Evolutionary conservation across 1,284 basidiomycete genomes (phyloP).

Genomic region (Cryptococcus sp.): DNA sequence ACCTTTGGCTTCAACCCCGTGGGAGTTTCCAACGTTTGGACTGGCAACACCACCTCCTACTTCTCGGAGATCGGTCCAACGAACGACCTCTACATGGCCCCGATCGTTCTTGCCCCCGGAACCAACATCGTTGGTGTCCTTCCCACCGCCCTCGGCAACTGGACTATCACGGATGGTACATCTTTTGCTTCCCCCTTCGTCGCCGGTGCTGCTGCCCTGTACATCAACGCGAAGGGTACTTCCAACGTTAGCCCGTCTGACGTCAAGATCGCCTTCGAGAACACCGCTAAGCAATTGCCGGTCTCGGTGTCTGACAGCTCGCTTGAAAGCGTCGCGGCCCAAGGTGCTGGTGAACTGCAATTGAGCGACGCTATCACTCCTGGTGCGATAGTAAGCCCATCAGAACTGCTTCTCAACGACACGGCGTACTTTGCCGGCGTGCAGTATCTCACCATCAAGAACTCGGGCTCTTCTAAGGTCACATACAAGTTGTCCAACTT

Average conservation of each 20-base stretch:
- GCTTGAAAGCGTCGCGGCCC: constrained; percentile 63
- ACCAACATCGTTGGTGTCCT: constrained; percentile 52
- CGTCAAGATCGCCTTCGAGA: constrained; percentile 62
- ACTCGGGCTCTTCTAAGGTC: constrained; percentile 26
- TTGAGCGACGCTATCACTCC: constrained; percentile 64
- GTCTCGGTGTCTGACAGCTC: constrained; percentile 59
- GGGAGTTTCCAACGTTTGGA: constrained; percentile 53
- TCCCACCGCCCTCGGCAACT: constrained; percentile 33
- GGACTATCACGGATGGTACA: constrained; percentile 53
- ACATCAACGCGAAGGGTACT: constrained; percentile 61
- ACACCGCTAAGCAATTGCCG: constrained; percentile 59
- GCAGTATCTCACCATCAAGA: constrained; percentile 50
- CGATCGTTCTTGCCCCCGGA: constrained; percentile 63
- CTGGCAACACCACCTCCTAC: constrained; percentile 62
- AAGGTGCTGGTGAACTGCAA: constrained; percentile 68
- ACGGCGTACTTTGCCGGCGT: constrained; percentile 61
- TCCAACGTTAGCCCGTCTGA: constrained; percentile 47
- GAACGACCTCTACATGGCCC: constrained; percentile 62
- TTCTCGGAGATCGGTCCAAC: constrained; percentile 64
- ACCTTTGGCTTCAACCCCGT: constrained; percentile 59
- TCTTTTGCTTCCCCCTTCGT: constrained; percentile 63
- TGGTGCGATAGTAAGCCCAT: constrained; percentile 61
- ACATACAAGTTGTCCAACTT: constrained; percentile 37
- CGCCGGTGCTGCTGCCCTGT: constrained; percentile 66
- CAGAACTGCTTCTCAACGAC: constrained; percentile 68